Evolutionary conservation across 768 basidiomycete species (phyloP), one percentile per base, ranked within the genome.

Genomic region (Thelephora aurantiotincta): DNA sequence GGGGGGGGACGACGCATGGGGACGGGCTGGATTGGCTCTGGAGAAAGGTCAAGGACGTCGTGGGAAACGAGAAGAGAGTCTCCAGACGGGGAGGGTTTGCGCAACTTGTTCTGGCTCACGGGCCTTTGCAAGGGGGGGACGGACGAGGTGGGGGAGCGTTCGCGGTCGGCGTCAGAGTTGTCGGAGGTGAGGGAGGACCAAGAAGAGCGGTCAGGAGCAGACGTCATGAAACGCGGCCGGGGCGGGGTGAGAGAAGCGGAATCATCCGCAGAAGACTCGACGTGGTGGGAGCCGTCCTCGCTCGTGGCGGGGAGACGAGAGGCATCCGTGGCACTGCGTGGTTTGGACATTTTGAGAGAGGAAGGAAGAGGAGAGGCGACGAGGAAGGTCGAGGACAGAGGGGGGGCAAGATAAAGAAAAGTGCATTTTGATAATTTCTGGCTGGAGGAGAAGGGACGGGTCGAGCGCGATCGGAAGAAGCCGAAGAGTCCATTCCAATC

Each of bases 1-100:
- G 72, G 72, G 0, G 70, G 72, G 3, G 65, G 56, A 18, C 57
- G 53, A 41, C 22, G 38, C 14, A 14, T 22, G 9, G 14, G 11
- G 18, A 5, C 22, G 7, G 46, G 44, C 46, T 19, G 47, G 35
- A 43, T 48, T 35, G 52, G 53, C 5, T 49, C 50, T 6, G 30
- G 6, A 3, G 54, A 54, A 7, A 57, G 16, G 50, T 56, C 56
- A 26, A 26, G 30, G 35, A 48, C 42, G 45, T 50, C 51, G 14
- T 48, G 58, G 1, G 57, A 55, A 18, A 30, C 11, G 23, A 43
- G 13, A 23, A 44, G 47, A 9, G 7, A 41, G 38, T 14, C 7
- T 14, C 6, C 14, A n/a, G 2, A 7, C 4, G 26, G 14, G 38
- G 14, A 2, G 38, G 38, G 38, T 41, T 30, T 30, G 26, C 26